These are phyloP conservation scores for Phaeodactylum tricornutum DNA, from an alignment of 108 stramenopile species.

Conservation along the genomic window DNA sequence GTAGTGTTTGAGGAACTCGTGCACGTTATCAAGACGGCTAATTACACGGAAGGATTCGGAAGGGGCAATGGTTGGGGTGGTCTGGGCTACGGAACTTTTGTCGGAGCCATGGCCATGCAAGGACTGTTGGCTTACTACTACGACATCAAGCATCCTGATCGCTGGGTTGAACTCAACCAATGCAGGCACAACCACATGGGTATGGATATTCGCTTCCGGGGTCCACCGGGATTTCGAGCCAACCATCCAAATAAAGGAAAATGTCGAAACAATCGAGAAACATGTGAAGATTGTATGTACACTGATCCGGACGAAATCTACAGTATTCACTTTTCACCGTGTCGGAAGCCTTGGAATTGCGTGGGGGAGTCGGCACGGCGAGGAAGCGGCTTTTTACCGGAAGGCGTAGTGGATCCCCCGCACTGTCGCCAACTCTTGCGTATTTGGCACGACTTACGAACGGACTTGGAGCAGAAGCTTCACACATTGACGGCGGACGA, in stretches of 20 bases:
- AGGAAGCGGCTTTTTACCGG: neutral
- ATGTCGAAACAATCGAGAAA: constrained; percentile 8
- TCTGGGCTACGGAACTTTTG: constrained; percentile 24
- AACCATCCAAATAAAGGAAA: constrained; percentile 14
- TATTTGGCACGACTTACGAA: constrained; percentile 38
- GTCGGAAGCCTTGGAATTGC: constrained; percentile 12
- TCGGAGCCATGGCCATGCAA: constrained; percentile 58
- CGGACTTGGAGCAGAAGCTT: constrained; percentile 37
- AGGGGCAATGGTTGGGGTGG: constrained; percentile 30
- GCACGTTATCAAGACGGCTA: constrained; percentile 24
- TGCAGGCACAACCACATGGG: constrained; percentile 47
- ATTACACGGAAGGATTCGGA: constrained; percentile 25
- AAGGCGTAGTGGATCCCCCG: neutral
- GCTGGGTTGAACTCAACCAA: constrained; percentile 39
- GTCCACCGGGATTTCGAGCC: neutral
- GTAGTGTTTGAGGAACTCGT: constrained; percentile 20
- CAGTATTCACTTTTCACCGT: constrained; percentile 35
- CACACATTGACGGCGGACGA: constrained; percentile 15
- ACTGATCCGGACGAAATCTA: constrained; percentile 25
- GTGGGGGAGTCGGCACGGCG: neutral
- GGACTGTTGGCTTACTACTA: constrained; percentile 52
- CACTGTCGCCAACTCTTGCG: neutral
- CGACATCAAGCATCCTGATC: constrained; percentile 28
- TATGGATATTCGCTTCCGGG: constrained; percentile 1
- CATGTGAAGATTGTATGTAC: constrained; percentile 27